phyloP scores from a whole-genome alignment of 75 land plant genomes.

The Picea sitchensis region DNA sequence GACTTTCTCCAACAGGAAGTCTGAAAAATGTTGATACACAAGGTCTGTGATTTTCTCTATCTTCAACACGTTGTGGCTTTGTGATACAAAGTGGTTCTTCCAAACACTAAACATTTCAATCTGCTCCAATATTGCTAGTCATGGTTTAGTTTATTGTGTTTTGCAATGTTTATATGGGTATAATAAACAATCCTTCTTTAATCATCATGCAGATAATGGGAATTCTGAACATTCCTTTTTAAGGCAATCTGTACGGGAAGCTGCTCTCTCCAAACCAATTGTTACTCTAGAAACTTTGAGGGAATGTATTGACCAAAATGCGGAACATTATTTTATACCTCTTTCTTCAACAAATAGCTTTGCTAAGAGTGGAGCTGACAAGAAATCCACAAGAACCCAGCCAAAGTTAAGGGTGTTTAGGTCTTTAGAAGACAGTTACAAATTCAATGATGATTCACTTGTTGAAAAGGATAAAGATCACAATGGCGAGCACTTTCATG shows the following conservation, averaged over 20 bases:
- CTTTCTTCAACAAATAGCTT: constrained; percentile 21
- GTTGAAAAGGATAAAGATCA: not conserved
- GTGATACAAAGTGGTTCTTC: too few species aligned
- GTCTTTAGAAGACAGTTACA: constrained; percentile 10
- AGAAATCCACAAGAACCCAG: not conserved
- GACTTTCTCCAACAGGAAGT: constrained; percentile 18
- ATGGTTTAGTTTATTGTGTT: constrained; percentile 1
- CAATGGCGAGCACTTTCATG: not conserved
- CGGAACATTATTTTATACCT: constrained; percentile 84
- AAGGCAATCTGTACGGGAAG: constrained; percentile 79
- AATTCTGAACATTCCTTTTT: constrained; percentile 43
- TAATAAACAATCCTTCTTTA: not conserved
- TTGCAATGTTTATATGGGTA: constrained; percentile 11
- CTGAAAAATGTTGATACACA: constrained; percentile 22
- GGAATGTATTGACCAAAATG: constrained; percentile 28
- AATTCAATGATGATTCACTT: not conserved
- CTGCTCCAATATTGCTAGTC: not conserved
- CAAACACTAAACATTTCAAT: not conserved
- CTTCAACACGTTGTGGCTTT: too few species aligned
- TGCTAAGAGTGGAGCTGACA: not conserved
- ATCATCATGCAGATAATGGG: constrained; percentile 37
- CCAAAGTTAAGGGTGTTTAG: constrained; percentile 1
- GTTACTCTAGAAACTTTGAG: constrained; percentile 23
- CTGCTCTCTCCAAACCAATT: constrained; percentile 55
- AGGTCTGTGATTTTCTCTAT: constrained; percentile 30